phyloP scores from a whole-genome alignment of 164 flowering plant genomes.

The Chloranthus sessilifolius region DNA sequence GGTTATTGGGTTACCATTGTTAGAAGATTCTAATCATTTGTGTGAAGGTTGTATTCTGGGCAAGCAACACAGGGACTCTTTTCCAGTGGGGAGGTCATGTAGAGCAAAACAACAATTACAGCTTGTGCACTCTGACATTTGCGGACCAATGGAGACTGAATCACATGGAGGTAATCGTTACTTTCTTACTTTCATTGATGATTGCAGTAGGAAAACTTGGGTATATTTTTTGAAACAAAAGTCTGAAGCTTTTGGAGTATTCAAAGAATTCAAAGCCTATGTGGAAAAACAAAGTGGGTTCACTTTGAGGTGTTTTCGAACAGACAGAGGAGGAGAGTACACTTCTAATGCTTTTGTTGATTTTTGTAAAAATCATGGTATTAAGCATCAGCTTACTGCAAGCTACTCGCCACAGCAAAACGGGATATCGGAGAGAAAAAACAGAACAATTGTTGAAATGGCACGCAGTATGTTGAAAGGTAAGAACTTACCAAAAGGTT shows the following conservation, averaged over 20 bases:
- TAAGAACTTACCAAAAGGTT: not conserved
- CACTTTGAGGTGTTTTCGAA: constrained; percentile 3
- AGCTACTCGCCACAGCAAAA: not conserved
- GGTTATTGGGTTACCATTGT: too few relatives aligned
- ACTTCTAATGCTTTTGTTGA: not conserved
- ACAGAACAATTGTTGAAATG: not conserved
- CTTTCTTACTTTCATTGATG: constrained; percentile 2
- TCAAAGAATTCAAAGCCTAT: constrained; percentile 1
- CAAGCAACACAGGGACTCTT: constrained; percentile 6
- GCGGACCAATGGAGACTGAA: not conserved
- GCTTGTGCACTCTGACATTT: not conserved
- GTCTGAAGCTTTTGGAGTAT: too few relatives aligned
- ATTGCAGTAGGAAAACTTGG: not conserved
- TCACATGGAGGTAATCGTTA: not conserved
- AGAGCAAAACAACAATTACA: not conserved
- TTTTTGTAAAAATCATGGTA: constrained; percentile 11
- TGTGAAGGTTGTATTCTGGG: constrained; percentile 9
- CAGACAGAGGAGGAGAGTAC: constrained; percentile 16
- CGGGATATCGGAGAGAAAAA: not conserved
- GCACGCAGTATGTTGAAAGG: not conserved
- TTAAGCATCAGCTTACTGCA: constrained; percentile 1
- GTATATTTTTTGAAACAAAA: not conserved
- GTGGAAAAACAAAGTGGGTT: constrained; percentile 12
- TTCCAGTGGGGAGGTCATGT: constrained; percentile 3
- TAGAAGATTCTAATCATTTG: too few relatives aligned